phyloP scores from a whole-genome alignment of 2,329 filamentous ascomycete species.

The Helotiales sp. region DNA sequence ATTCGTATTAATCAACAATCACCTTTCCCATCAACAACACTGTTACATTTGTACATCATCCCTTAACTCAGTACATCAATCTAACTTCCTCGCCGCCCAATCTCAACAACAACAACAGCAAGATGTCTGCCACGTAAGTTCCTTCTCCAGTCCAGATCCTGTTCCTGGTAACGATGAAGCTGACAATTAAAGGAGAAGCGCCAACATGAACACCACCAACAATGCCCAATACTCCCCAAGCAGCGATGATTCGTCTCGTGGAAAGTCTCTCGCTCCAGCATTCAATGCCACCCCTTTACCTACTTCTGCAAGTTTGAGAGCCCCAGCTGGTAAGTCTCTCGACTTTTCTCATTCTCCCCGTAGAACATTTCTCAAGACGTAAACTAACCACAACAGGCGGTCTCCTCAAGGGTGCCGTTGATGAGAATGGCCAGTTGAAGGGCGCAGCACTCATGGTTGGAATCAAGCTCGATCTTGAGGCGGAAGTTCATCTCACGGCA shows the following conservation, averaged over 20 bases:
- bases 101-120: slow-evolving; percentile 1
- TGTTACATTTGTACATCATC: slow-evolving; percentile 2
- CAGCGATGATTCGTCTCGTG: slow-evolving; percentile 48
- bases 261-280: slow-evolving; percentile 42
- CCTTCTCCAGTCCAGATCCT: background rate
- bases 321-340: slow-evolving; percentile 43
- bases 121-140: slow-evolving; percentile 34
- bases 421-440: slow-evolving; percentile 62
- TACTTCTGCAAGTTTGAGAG: slow-evolving; percentile 46
- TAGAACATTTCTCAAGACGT: background rate
- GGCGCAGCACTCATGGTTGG: slow-evolving; percentile 62
- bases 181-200: background rate
- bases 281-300: slow-evolving; percentile 39
- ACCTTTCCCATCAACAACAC: slow-evolving; percentile 19
- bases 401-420: slow-evolving; percentile 61
- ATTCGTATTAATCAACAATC: slow-evolving; percentile 17
- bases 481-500: slow-evolving; percentile 65
- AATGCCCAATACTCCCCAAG: slow-evolving; percentile 46
- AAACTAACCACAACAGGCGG: slow-evolving; percentile 46
- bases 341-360: background rate
- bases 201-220: slow-evolving; percentile 38
- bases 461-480: slow-evolving; percentile 67
- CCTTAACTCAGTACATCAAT: slow-evolving; percentile 1
- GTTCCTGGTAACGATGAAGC: slow-evolving; percentile 16
- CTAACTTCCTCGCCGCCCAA: background rate